Evolutionary conservation across 2,329 filamentous ascomycete genomes (phyloP).

Genomic region (Cordyceps militaris): DNA sequence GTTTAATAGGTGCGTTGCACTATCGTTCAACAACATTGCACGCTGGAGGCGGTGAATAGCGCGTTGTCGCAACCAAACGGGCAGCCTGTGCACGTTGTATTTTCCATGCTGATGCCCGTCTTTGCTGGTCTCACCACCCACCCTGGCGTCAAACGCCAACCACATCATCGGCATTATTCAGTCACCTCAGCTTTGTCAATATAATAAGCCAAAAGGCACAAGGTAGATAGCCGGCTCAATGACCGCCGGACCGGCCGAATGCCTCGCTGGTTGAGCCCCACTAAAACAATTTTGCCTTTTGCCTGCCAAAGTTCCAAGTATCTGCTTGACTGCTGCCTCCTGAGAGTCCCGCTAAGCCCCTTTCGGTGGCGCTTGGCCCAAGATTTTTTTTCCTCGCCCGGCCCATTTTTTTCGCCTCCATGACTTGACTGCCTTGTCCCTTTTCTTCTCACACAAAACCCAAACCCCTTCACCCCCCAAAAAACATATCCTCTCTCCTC

Average conservation of each 20-base stretch:
- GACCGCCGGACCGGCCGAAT: slow-evolving; percentile 2
- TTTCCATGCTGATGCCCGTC: no score
- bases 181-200: not conserved
- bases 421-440: slow-evolving; percentile 12
- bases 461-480: slow-evolving; percentile 20
- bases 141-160: no score
- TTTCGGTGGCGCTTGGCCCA: slow-evolving; percentile 9
- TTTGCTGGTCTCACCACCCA: no score
- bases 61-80: no score
- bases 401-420: slow-evolving; percentile 24
- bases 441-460: slow-evolving; percentile 23
- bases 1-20: not conserved
- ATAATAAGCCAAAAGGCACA: not conserved
- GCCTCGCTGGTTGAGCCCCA: not conserved
- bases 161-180: not conserved
- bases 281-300: not conserved
- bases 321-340: slow-evolving; percentile 1
- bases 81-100: no score
- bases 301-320: not conserved
- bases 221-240: not conserved
- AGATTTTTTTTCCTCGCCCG: slow-evolving; percentile 10
- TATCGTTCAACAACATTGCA: not conserved
- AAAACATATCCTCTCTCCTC: slow-evolving; percentile 15
- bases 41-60: not conserved
- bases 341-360: slow-evolving; percentile 11